Evolutionary conservation across 116 monocot genomes (phyloP), one percentile per base, ranked within the genome.

Genomic region (Posidonia oceanica): DNA sequence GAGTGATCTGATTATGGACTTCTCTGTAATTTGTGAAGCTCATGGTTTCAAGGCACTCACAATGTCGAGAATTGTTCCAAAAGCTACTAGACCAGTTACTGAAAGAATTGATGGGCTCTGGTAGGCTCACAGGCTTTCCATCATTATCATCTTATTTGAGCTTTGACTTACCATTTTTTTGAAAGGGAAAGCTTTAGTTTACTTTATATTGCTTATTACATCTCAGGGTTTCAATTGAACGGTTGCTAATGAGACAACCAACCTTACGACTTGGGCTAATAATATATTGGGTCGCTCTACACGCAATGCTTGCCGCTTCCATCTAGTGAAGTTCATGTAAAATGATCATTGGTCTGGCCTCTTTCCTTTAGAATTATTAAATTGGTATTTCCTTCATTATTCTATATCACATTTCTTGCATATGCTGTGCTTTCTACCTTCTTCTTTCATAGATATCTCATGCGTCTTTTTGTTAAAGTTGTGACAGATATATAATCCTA

Each of bases 31-130:
- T 42, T 71, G 36, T 37, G 73, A 67, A 89, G 89, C 89, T 52
- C 89, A 89, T 84, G 97, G 97, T 36, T 97, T 97, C 88, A 97
- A 92, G 75, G 71, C 97, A 60, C 83, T 97, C 39, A 85, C 89
- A 38, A 91, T 81, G 86, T 97, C 96, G 39, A 84, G 78, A 61
- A 71, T 97, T 69, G 70, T 97, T n/a, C 96, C 96, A 65, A 85
- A 83, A 83, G 86, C 75, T 68, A 79, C 82, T 39, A 77, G 96
- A 44, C 92, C 88, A 66, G 74, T 97, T 64, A 63, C 83, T 60
- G 96, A 97, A 61, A 87, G 80, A 77, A 84, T 97, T 71, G 96
- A 97, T 80, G 92, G 87, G 36, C 83, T 97, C 73, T 97, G 96
- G 96, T 97, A 69, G 36, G 69, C 38, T 18, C 59, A 42, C 7